These are phyloP conservation scores for Xylaria longipes DNA, from an alignment of 495 filamentous ascomycete genomes.

Conservation along the genomic window DNA sequence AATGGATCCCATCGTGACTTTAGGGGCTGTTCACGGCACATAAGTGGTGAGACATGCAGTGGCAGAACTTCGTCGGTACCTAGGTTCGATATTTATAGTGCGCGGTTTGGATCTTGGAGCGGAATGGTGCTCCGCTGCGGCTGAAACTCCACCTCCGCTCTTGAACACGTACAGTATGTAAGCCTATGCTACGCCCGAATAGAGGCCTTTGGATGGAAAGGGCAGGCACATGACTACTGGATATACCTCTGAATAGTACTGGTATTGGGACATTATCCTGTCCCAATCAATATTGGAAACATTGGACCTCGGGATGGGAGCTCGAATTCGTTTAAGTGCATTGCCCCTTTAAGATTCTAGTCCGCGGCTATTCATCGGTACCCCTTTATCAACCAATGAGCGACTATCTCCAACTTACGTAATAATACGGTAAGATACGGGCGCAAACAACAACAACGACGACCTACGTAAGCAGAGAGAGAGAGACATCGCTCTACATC, in stretches of 20 bases:
- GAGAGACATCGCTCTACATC: background rate
- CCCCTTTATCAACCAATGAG: background rate
- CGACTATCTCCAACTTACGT: background rate
- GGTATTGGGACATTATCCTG: background rate
- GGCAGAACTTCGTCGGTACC: background rate
- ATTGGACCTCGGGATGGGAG: too few species aligned
- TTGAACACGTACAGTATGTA: too few species aligned
- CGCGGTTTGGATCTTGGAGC: background rate
- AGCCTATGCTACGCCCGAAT: background rate
- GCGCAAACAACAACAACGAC: background rate
- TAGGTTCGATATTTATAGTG: background rate
- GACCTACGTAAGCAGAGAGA: background rate
- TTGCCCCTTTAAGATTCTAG: conserved; percentile 4
- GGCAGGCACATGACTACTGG: background rate
- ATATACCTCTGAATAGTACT: background rate
- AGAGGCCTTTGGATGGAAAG: background rate
- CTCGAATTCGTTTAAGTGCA: background rate
- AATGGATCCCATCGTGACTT: conserved; percentile 40
- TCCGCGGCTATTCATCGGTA: background rate
- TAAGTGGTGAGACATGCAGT: background rate
- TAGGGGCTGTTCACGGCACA: background rate
- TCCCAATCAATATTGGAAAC: background rate
- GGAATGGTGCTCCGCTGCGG: conserved; percentile 14
- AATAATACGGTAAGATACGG: too few species aligned
- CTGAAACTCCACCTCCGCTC: conserved; percentile 7